Base-by-base conservation (phyloP, 1,139 yeast species). In the Suhomyces guaymorum region DNA sequence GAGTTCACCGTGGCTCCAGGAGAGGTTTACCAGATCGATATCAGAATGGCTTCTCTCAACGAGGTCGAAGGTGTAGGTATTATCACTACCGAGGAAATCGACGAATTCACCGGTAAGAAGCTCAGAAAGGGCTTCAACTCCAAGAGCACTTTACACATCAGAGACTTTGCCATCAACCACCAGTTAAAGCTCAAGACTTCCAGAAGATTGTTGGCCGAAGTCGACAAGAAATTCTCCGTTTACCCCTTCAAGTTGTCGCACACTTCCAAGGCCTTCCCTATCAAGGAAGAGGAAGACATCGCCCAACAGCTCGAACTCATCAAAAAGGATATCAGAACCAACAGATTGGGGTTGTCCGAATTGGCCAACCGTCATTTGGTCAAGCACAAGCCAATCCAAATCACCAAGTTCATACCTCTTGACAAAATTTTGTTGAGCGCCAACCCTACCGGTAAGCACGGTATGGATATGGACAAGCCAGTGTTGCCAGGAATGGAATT, bases 191-290 rank as follows among this genome's bases (percentile, higher is more conserved):
- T 90, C 52, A 82, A 78, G 55, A 73, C 88, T 16, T 73, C 96
- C 4, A 79, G 96, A 60, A 75, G 74, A 43, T 71, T 90, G 38
- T 70, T 90, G 48, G 72, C 80, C 27, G 77, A 76, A 44, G 75
- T 88, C 43, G 96, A 88, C 58, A 78, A 77, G 47, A 61, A 70
- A 28, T 77, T 82, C 52, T 86, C 96, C 15, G 97, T 92, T 25
- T 92, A 77, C 61, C 97, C 98, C 38, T 88, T 92, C 72, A 90
- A 89, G 63, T 70, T 90, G 45, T 67, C 84, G 33, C 81, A 83
- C 57, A 63, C 83, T 33, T 71, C 84, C 11, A 67, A 70, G 15
- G 53, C 62, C 29, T 80, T 82, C 73, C 88, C 90, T 47, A 61
- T 80, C 30, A 59, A 71, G 32, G 50, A 64, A 23, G 55, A 61